Evolutionary conservation across 2,329 filamentous ascomycete species (phyloP).

Genomic region (Calonectria hongkongensis): DNA sequence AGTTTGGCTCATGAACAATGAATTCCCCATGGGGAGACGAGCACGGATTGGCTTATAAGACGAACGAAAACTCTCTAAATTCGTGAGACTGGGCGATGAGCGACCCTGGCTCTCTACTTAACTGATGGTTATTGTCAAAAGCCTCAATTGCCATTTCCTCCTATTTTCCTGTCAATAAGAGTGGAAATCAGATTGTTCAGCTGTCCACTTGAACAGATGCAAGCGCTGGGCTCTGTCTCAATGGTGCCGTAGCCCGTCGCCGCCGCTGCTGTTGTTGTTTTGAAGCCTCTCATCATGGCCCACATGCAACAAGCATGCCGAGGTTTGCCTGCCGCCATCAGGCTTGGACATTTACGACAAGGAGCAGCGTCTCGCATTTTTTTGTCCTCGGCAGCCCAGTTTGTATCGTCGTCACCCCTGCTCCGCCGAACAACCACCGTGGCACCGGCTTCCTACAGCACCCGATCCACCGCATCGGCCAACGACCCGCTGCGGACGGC

Average conservation of each 20-base stretch:
- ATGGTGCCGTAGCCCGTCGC: background rate
- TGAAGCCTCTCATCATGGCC: conserved; percentile 3
- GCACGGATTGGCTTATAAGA: no score
- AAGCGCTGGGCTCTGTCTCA: background rate
- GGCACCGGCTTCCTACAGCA: background rate
- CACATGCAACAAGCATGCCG: background rate
- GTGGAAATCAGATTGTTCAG: background rate
- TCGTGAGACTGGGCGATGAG: no score
- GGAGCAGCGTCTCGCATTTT: background rate
- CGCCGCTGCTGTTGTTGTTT: no score
- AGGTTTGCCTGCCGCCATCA: background rate
- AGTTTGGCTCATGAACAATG: background rate
- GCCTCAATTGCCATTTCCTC: background rate
- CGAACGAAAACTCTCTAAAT: background rate
- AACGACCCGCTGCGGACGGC: conserved; percentile 20
- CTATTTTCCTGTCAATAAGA: background rate
- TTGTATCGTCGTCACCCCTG: background rate
- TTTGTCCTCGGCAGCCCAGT: background rate
- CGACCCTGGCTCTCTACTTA: no score
- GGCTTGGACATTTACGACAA: background rate
- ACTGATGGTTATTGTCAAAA: background rate
- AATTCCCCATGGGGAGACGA: background rate
- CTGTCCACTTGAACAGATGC: no score
- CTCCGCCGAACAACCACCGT: background rate
- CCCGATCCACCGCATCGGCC: conserved; percentile 29